Percentiles rank a stretch among this genome's conserved stretches.
Evolutionary conservation across 768 basidiomycete genomes (phyloP).

Genomic region (Mycena sanguinolenta): DNA sequence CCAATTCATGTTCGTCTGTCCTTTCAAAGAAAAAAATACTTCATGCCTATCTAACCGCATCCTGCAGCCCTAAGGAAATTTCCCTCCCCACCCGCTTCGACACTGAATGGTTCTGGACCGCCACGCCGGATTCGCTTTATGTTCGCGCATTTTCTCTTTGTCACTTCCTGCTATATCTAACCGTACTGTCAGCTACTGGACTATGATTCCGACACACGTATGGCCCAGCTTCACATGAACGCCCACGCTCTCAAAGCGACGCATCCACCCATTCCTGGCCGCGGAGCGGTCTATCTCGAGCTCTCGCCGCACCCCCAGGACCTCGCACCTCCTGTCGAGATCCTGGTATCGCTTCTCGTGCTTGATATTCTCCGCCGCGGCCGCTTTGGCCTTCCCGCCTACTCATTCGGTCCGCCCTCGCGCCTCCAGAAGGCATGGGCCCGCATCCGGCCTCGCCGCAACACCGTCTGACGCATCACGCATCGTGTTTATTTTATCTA

Average conservation of each 20-base stretch:
- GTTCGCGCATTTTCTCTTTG: conserved; percentile 49
- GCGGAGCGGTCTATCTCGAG: conserved; percentile 28
- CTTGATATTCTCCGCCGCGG: conserved; percentile 75
- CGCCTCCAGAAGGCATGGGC: conserved; percentile 26
- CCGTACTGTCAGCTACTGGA: conserved; percentile 59
- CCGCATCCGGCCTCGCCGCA: conserved; percentile 18
- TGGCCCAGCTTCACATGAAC: conserved; percentile 44
- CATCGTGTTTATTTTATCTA: not conserved
- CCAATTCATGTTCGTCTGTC: conserved; percentile 62
- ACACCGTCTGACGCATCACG: conserved; percentile 6
- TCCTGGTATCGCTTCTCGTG: conserved; percentile 68
- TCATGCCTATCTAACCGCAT: conserved; percentile 6
- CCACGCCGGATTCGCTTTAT: conserved; percentile 64
- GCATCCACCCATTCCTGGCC: conserved; percentile 45
- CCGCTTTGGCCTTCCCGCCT: conserved; percentile 65
- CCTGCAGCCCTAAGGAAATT: conserved; percentile 67
- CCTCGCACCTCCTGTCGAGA: conserved; percentile 20
- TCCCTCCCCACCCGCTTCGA: conserved; percentile 74
- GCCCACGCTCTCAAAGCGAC: conserved; percentile 64
- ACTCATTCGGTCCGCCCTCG: conserved; percentile 54
- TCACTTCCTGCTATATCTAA: conserved; percentile 14
- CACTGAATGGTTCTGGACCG: conserved; percentile 71
- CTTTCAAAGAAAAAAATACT: not conserved
- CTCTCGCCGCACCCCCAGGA: conserved; percentile 26
- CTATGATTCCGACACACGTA: conserved; percentile 62